Evolutionary conservation across 495 filamentous ascomycete species (phyloP), one percentile per base, ranked within the genome.

Genomic region (Amorphotheca resinae): DNA sequence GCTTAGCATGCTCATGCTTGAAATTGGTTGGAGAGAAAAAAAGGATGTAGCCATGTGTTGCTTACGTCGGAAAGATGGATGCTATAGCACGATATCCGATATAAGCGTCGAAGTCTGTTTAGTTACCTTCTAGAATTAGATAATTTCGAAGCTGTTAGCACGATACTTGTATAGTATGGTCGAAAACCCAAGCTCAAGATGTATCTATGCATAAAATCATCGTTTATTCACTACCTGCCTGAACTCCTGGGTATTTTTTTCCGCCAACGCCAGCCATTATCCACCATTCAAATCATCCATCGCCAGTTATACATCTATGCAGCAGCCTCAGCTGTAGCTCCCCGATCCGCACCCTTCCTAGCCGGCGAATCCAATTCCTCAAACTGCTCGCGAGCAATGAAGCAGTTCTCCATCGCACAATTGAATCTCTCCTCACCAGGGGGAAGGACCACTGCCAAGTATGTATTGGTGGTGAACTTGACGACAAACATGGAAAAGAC

Each of bases 381-480:
- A 60, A 98, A 95, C 46, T 82, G 82, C 51, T 81, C 74, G 25
- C 84, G 66, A 3, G 87, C 93, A 30, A 91, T 75, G 55, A 81
- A 77, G 49, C 88, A 87, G 54, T 96, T 96, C 52, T 94, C 61
- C 58, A 87, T 73, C 15, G 88, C 87, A 44, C 80, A 80, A 48
- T 95, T 94, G 57, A 89, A 88, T 25, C 84, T 74, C 4, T 82
- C 80, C 53, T 93, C 88, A 9, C 85, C 84, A 0, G 87, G 86
- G 0, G 88, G 87, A 50, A 95, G 76, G 15, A 89, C 82, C 0
- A 89, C 80, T 44, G 93, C 81, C 38, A 96, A 80, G 54, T 95
- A 96, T 8, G 91, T 96, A 55, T 98, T 98, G 28, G 88, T 86
- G 0, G 91, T 98, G 53, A 98, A 81, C 42, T 87, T 82, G 49